Evolutionary conservation across 108 stramenopile species (phyloP).

Genomic region (Epipyxis sp.): DNA sequence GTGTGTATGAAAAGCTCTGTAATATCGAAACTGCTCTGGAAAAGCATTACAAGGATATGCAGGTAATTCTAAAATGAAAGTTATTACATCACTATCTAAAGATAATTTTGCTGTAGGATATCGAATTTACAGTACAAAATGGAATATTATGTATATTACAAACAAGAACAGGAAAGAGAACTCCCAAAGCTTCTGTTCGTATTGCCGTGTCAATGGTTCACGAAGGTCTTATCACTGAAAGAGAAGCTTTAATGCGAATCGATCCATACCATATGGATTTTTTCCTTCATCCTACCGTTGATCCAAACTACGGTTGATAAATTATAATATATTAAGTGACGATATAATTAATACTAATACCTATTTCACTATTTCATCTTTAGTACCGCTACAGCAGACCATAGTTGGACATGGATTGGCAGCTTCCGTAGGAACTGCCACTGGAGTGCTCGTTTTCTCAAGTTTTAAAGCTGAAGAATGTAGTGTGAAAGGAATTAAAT

Average conservation of each 20-base stretch:
- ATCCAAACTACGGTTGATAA: not conserved
- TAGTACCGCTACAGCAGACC: too few relatives aligned
- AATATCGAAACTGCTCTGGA: not conserved
- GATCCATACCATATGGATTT: not conserved
- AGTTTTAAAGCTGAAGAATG: not conserved
- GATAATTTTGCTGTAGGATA: not conserved
- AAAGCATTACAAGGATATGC: constrained; percentile 7
- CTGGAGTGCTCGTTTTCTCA: not conserved
- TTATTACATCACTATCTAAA: not conserved
- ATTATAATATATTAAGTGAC: too few relatives aligned
- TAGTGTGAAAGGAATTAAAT: not conserved
- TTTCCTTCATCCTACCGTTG: not conserved
- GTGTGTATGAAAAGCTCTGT: not conserved
- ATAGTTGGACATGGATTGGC: not conserved
- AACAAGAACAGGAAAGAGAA: constrained; percentile 3
- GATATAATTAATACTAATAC: too few relatives aligned
- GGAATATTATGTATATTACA: constrained; percentile 29
- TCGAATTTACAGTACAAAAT: constrained; percentile 31
- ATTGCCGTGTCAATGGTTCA: constrained; percentile 11
- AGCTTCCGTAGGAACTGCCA: not conserved
- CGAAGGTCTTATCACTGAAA: not conserved
- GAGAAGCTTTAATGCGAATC: constrained; percentile 5
- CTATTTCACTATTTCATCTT: too few relatives aligned
- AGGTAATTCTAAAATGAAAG: not conserved
- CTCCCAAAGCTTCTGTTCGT: not conserved